Evolutionary conservation across 805 yeast species (phyloP).

Genomic region (Starmera quercuum): DNA sequence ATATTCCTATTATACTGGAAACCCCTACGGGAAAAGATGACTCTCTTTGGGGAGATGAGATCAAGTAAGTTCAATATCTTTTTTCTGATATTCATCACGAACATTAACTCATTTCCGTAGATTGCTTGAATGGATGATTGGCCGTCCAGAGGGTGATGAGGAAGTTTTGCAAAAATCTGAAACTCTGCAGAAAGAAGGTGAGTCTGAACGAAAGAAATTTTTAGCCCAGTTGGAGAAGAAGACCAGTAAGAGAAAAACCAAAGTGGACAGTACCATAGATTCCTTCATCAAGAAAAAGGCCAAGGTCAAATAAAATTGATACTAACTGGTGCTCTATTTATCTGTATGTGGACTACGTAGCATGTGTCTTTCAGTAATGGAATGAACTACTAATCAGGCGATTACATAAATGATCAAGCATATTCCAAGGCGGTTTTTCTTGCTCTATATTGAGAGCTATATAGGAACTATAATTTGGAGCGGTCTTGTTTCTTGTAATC

Average conservation of each 20-base stretch:
- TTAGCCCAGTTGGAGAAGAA: conserved; percentile 57
- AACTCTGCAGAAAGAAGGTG: conserved; percentile 53
- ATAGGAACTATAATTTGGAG: too few relatives aligned
- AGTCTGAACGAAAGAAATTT: conserved; percentile 62
- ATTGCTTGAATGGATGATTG: conserved; percentile 74
- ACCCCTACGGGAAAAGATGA: conserved; percentile 74
- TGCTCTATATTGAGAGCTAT: too few relatives aligned
- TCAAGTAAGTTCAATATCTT: conserved; percentile 33
- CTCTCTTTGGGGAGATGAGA: conserved; percentile 67
- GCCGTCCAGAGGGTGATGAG: conserved; percentile 40
- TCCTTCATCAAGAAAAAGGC: neutral
- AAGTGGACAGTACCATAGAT: neutral
- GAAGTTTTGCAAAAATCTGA: conserved; percentile 44
- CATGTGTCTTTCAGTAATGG: too few relatives aligned
- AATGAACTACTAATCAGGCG: too few relatives aligned
- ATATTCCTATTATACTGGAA: conserved; percentile 77
- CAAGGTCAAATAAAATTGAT: neutral
- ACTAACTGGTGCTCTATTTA: too few relatives aligned
- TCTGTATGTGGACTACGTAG: too few relatives aligned
- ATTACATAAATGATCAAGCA: too few relatives aligned
- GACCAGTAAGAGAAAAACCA: conserved; percentile 1
- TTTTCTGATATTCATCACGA: neutral
- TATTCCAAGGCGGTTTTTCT: too few relatives aligned
- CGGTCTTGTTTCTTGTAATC: too few relatives aligned
- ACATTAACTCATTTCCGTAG: conserved; percentile 1